phyloP scores from a whole-genome alignment of 768 basidiomycete species.

The Candolleomyces eurysporus region DNA sequence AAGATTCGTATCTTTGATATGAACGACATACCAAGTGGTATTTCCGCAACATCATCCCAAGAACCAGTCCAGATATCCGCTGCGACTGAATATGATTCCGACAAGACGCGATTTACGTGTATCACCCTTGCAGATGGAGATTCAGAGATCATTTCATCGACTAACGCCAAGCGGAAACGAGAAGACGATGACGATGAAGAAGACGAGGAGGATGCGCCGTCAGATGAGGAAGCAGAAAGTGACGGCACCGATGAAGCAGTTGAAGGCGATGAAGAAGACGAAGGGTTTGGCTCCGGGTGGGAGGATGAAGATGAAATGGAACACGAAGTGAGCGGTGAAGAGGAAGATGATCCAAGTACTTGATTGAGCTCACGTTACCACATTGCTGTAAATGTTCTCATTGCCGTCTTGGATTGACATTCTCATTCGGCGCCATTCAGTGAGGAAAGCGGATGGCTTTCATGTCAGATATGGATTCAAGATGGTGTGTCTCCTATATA shows the following conservation, averaged over 20 bases:
- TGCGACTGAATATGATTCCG: slow-evolving; percentile 73
- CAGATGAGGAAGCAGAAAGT: slow-evolving; percentile 10
- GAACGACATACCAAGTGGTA: slow-evolving; percentile 38
- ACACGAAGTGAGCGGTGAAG: slow-evolving; percentile 27
- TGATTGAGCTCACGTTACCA: too few relatives aligned
- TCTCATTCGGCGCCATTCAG: too few relatives aligned
- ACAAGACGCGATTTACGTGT: slow-evolving; percentile 84
- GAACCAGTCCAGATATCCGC: slow-evolving; percentile 45
- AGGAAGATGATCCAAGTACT: slow-evolving; percentile 18
- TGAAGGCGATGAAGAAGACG: slow-evolving; percentile 25
- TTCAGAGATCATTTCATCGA: slow-evolving; percentile 8
- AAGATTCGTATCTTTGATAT: slow-evolving; percentile 77
- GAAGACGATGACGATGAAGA: slow-evolving; percentile 20
- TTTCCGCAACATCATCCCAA: slow-evolving; percentile 7
- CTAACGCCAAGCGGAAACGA: slow-evolving; percentile 24
- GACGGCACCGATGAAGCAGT: slow-evolving; percentile 25
- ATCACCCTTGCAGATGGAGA: slow-evolving; percentile 35
- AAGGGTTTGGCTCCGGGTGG: slow-evolving; percentile 9
- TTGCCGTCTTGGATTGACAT: too few relatives aligned
- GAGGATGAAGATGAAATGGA: slow-evolving; percentile 29
- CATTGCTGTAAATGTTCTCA: too few relatives aligned
- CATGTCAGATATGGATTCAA: too few relatives aligned
- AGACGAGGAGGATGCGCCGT: slow-evolving; percentile 18
- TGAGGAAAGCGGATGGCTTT: too few relatives aligned
- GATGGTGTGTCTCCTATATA: background rate